A percentile compares a stretch with the other conserved stretches of the same genome.
phyloP scores from a whole-genome alignment of 2,329 filamentous ascomycete species.

The Talaromyces funiculosus region DNA sequence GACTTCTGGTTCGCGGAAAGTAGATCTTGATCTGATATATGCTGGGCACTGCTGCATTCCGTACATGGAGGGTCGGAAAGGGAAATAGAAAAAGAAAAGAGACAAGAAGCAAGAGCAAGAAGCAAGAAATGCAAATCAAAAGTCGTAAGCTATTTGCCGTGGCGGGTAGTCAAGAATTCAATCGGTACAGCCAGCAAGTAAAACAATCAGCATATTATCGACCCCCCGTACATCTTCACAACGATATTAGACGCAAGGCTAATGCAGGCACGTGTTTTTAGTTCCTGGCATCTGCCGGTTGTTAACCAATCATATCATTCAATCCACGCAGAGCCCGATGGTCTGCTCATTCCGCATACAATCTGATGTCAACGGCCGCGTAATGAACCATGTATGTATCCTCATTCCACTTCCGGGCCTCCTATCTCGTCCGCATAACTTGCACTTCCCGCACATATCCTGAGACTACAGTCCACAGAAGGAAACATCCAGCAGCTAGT shows the following conservation, averaged over 20 bases:
- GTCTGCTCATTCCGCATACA: background rate
- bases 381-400: constrained; percentile 1
- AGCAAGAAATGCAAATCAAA: background rate
- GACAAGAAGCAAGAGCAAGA: too few relatives aligned
- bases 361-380: constrained; percentile 8
- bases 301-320: background rate
- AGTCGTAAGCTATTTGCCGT: background rate
- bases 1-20: background rate
- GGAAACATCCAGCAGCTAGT: background rate
- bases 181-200: background rate
- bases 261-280: constrained; percentile 6
- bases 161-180: background rate
- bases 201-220: background rate
- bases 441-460: background rate
- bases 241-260: background rate
- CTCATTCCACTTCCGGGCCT: background rate
- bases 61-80: background rate
- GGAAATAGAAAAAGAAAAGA: background rate
- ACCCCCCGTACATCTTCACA: background rate
- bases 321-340: background rate
- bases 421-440: background rate
- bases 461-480: background rate
- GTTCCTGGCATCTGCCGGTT: background rate
- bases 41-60: background rate
- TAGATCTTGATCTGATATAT: background rate